phyloP scores from a whole-genome alignment of 805 yeast genomes.

The Torulaspora microellipsoides region DNA sequence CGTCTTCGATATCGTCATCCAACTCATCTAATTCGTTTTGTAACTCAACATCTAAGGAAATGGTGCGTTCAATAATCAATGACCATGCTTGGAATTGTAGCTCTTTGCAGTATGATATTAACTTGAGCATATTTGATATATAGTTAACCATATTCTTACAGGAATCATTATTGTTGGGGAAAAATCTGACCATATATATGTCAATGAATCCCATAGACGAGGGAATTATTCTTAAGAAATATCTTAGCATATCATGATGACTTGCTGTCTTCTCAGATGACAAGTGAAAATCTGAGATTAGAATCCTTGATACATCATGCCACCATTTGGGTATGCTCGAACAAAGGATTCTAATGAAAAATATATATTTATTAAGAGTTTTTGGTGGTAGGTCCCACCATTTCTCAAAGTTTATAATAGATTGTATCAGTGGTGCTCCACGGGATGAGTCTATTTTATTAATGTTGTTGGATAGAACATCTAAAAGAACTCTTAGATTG shows the following conservation, averaged over 20 bases:
- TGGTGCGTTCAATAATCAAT: constrained; percentile 68
- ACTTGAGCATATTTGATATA: constrained; percentile 54
- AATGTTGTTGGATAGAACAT: constrained; percentile 57
- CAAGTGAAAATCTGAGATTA: constrained; percentile 58
- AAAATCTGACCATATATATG: constrained; percentile 49
- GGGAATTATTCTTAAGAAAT: constrained; percentile 70
- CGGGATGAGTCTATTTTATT: constrained; percentile 55
- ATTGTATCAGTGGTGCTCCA: constrained; percentile 50
- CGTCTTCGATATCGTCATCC: constrained; percentile 67
- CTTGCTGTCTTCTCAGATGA: constrained; percentile 34
- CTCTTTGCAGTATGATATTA: constrained; percentile 70
- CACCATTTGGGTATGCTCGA: constrained; percentile 89
- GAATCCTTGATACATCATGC: constrained; percentile 66
- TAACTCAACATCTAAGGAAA: constrained; percentile 85
- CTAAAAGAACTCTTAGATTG: constrained; percentile 53
- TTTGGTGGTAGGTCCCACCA: constrained; percentile 52
- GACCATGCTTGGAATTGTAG: constrained; percentile 75
- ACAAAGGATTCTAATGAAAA: constrained; percentile 71
- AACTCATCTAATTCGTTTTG: constrained; percentile 83
- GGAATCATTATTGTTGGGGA: constrained; percentile 75
- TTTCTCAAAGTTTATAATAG: constrained; percentile 53
- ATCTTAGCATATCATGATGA: constrained; percentile 51
- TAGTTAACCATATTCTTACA: constrained; percentile 55
- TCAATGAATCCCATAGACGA: constrained; percentile 69
- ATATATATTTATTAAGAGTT: constrained; percentile 54